Evolutionary conservation across 306 rosid species (phyloP), one percentile per base, ranked within the genome.

Genomic region (Calophaca sinica): DNA sequence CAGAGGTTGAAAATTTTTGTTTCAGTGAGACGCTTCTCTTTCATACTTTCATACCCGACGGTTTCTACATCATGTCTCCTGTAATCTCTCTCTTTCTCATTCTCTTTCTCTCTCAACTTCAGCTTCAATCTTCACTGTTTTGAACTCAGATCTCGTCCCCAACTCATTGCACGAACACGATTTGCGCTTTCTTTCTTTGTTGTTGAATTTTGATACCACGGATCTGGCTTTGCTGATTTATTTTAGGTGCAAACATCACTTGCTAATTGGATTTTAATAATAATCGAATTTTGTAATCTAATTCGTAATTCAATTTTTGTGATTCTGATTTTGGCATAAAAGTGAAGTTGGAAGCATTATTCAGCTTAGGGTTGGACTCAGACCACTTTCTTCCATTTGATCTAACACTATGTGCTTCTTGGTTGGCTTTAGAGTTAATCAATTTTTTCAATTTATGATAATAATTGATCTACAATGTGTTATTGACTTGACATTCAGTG

Each of bases 21-120:
- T 70, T 39, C 4, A 29, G 53, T 7, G 45, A 70, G 62, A 70
- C 20, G 53, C 41, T 60, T 44, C 61, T 70, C 42, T 55, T 32
- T 51, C 70, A 41, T 46, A 63, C 76, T 12, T 58, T 63, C 14
- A 46, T 36, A 50, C 42, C 57, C 70, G 41, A 46, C 39, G 60
- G 2, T 54, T 58, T 46, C 62, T 9, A 1, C 59, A 49, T 11
- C 61, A 85, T 85, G 88, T 78, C 86, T 72, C 76, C 80, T 14
- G 88, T 85, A 64, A 78, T 69, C 67, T 59, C 65, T 77, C 55
- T 51, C 61, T n/a, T n/a, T n/a, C n/a, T n/a, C n/a, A n/a, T n/a
- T n/a, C n/a, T 51, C 20, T 55, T 7, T 13, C 20, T 55, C 9
- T 15, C 31, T 49, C 15, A 11, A 75, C 36, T 79, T 71, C 70